These are phyloP conservation scores for Hymenotorrendiella dingleyae DNA, from an alignment of 2,329 filamentous ascomycete species.

Conservation along the genomic window DNA sequence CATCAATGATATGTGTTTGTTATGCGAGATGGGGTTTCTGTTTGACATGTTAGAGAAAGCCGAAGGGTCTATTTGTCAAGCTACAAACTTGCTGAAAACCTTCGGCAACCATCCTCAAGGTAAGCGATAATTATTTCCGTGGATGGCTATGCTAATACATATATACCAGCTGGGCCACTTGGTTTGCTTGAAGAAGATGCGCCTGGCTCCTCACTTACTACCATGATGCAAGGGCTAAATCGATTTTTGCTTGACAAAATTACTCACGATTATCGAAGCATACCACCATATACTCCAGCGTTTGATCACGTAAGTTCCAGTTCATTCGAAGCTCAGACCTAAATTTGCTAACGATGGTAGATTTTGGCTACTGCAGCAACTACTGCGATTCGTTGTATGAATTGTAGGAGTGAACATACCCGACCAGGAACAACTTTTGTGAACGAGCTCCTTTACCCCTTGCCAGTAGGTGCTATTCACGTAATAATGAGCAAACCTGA, in stretches of 20 bases:
- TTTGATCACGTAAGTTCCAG: constrained; percentile 66
- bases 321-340: not conserved
- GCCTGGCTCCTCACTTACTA: constrained; percentile 65
- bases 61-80: constrained; percentile 87
- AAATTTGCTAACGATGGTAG: constrained; percentile 29
- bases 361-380: constrained; percentile 65
- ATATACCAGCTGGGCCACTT: constrained; percentile 56
- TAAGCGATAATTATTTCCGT: constrained; percentile 26
- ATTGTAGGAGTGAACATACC: constrained; percentile 81
- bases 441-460: constrained; percentile 80
- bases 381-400: constrained; percentile 74
- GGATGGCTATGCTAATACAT: constrained; percentile 1
- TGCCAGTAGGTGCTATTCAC: constrained; percentile 26
- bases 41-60: constrained; percentile 99
- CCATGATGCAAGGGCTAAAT: constrained; percentile 80
- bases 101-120: constrained; percentile 78
- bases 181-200: constrained; percentile 81
- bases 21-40: constrained; percentile 92
- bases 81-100: constrained; percentile 88
- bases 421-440: constrained; percentile 73
- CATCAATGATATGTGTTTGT: constrained; percentile 72
- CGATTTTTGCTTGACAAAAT: constrained; percentile 82
- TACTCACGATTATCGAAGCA: constrained; percentile 66
- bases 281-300: constrained; percentile 53
- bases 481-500: not conserved